These are phyloP conservation scores for Neobulgaria alba DNA, from an alignment of 2,329 filamentous ascomycete genomes.

Conservation along the genomic window DNA sequence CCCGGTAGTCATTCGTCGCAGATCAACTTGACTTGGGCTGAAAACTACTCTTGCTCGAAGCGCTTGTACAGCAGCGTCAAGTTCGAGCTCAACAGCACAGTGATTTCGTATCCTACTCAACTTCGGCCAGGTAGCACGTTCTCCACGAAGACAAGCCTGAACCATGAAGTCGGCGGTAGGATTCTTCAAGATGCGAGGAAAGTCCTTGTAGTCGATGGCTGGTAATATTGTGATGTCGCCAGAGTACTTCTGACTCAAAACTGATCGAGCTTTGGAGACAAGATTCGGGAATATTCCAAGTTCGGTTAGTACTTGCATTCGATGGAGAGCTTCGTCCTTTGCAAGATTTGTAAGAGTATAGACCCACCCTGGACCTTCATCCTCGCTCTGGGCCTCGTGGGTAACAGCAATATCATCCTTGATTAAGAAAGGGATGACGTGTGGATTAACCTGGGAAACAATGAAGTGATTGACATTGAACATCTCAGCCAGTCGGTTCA, in stretches of 20 bases:
- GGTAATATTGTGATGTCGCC: conserved; percentile 94
- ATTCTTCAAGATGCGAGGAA: conserved; percentile 72
- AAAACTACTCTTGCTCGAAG: conserved; percentile 52
- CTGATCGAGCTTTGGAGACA: conserved; percentile 67
- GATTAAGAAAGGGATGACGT: conserved; percentile 77
- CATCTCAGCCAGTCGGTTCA: conserved; percentile 84
- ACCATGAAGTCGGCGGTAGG: conserved; percentile 83
- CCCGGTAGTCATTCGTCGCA: conserved; percentile 23
- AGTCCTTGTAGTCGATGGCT: conserved; percentile 63
- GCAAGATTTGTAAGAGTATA: conserved; percentile 62
- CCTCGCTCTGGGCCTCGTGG: conserved; percentile 30
- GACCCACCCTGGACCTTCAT: conserved; percentile 42
- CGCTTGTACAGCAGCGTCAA: conserved; percentile 66
- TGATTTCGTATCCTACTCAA: conserved; percentile 77
- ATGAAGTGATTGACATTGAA: conserved; percentile 99
- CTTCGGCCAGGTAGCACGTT: conserved; percentile 87
- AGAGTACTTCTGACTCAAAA: conserved; percentile 84
- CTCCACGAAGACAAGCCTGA: conserved; percentile 65
- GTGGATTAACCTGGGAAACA: conserved; percentile 92
- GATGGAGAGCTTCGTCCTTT: conserved; percentile 71
- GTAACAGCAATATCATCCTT: conserved; percentile 54
- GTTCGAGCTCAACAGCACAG: conserved; percentile 77
- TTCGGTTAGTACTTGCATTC: conserved; percentile 72
- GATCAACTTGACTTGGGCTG: conserved; percentile 27
- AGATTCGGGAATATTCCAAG: conserved; percentile 72